Conservation (phyloP, 441 rosid species). For the Metrosideros polymorpha region DNA sequence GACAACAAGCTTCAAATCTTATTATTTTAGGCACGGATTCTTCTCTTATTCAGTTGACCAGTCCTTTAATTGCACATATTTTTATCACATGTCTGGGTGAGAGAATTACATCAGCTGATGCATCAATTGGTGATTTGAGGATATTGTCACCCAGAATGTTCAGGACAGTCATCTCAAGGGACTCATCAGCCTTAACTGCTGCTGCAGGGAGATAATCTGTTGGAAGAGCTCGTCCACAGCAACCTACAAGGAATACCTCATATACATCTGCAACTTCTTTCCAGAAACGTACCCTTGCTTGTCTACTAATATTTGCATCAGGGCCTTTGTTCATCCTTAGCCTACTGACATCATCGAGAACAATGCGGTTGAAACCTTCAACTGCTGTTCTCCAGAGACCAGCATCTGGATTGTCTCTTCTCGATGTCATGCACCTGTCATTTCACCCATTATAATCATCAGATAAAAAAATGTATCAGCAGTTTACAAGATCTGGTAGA, state of each 20-base stretch:
- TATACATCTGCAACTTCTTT: constrained; percentile 96
- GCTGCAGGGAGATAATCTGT: constrained; percentile 59
- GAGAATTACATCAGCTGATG: constrained; percentile 65
- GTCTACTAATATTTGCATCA: constrained; percentile 47
- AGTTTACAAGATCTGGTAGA: not conserved
- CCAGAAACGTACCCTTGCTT: constrained; percentile 77
- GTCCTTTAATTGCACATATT: not conserved
- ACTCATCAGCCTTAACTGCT: constrained; percentile 57
- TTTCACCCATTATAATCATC: not conserved
- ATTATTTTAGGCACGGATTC: not conserved
- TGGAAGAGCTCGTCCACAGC: constrained; percentile 94
- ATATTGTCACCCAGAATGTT: constrained; percentile 72
- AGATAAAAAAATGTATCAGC: not conserved
- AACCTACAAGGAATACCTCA: constrained; percentile 91
- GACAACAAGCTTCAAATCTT: too few relatives aligned
- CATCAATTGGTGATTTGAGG: constrained; percentile 72
- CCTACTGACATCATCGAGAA: constrained; percentile 56
- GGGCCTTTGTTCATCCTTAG: constrained; percentile 22
- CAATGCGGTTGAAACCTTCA: constrained; percentile 78
- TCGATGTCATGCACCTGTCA: constrained; percentile 84
- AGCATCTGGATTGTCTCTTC: constrained; percentile 96
- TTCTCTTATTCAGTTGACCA: not conserved
- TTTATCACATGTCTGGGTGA: not conserved
- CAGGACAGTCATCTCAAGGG: constrained; percentile 78
- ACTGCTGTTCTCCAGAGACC: constrained; percentile 92